These are phyloP conservation scores for Urtica urens DNA, from an alignment of 306 rosid genomes.

Conservation along the genomic window DNA sequence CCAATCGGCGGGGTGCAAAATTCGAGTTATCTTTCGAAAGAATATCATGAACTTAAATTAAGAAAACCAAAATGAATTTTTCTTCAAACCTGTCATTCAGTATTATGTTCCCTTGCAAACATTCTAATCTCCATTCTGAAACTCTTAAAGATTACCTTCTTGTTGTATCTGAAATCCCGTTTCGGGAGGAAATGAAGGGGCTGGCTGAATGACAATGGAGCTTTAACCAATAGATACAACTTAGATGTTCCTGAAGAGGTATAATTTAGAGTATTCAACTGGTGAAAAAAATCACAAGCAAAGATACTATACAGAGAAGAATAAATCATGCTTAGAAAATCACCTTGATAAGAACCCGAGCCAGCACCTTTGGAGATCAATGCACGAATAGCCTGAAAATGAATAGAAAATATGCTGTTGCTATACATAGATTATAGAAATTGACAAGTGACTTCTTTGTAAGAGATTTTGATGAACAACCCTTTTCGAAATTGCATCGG, in stretches of 20 bases:
- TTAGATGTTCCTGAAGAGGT: constrained; percentile 41
- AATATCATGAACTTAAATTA: neutral
- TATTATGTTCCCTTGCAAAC: too few species aligned
- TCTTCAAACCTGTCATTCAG: too few species aligned
- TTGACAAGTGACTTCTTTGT: constrained; percentile 2
- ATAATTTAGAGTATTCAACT: too few species aligned
- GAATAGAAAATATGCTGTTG: constrained; percentile 11
- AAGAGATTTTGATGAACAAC: constrained; percentile 24
- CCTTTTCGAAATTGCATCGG: constrained; percentile 69
- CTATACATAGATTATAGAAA: constrained; percentile 4
- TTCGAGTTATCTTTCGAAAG: neutral
- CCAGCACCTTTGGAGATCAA: constrained; percentile 72
- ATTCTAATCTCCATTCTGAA: neutral
- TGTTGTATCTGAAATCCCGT: constrained; percentile 61
- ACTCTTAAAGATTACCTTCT: constrained; percentile 41
- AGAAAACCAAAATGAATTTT: too few species aligned
- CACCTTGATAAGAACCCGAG: constrained; percentile 63
- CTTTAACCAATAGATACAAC: constrained; percentile 74
- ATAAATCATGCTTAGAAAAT: constrained; percentile 2
- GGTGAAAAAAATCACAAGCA: neutral
- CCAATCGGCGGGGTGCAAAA: neutral
- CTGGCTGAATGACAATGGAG: constrained; percentile 60
- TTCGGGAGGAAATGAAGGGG: constrained; percentile 88
- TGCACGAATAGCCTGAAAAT: constrained; percentile 61
- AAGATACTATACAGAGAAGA: constrained; percentile 1